These are phyloP conservation scores for Mallotus nudiflorus DNA, from an alignment of 345 rosid species.

Conservation along the genomic window DNA sequence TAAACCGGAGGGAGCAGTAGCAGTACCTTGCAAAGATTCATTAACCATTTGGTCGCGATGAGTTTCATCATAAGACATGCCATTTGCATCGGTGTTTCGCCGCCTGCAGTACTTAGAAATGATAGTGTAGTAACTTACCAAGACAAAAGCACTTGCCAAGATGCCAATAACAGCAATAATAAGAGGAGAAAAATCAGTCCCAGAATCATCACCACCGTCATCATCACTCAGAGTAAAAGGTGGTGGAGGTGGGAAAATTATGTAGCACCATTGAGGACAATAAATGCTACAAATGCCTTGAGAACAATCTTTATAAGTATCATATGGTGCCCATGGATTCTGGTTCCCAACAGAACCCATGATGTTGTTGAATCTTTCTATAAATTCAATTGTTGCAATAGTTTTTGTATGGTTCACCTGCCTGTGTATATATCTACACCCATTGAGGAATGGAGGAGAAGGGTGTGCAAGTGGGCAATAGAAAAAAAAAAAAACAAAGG, in stretches of 20 bases:
- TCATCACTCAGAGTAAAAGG: constrained; percentile 39
- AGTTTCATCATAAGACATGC: constrained; percentile 3
- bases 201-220: constrained; percentile 15
- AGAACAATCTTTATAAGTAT: constrained; percentile 69
- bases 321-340: constrained; percentile 50
- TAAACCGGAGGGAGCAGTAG: constrained; percentile 44
- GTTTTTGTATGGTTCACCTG: background rate
- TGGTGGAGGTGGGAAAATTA: constrained; percentile 78
- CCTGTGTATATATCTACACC: background rate
- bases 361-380: background rate
- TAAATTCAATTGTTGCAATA: background rate
- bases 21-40: constrained; percentile 17
- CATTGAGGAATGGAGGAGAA: too few relatives aligned
- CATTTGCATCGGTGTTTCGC: constrained; percentile 13
- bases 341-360: constrained; percentile 47
- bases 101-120: constrained; percentile 60
- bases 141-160: constrained; percentile 64
- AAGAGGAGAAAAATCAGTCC: constrained; percentile 61
- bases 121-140: constrained; percentile 72
- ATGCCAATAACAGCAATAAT: constrained; percentile 73
- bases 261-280: constrained; percentile 88
- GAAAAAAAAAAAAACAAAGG: constrained; percentile 3
- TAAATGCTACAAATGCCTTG: constrained; percentile 73
- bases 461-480: background rate
- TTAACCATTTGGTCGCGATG: too few relatives aligned